These are phyloP conservation scores for Phytopythium aichiense DNA, from an alignment of 352 stramenopile species.

Conservation along the genomic window DNA sequence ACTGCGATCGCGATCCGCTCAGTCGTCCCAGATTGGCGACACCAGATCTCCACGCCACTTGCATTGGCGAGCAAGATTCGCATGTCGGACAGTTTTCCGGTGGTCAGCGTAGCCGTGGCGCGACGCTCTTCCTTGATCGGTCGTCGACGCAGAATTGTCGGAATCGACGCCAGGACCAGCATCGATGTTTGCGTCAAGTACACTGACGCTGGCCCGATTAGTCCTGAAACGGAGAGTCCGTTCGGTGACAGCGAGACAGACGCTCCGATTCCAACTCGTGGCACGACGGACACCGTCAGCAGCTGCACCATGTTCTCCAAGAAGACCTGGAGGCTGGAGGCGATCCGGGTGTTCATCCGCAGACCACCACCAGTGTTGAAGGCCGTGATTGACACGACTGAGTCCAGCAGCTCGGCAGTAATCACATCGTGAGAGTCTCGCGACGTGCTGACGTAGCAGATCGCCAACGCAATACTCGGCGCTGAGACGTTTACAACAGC, in stretches of 20 bases:
- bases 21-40: slow-evolving; percentile 55
- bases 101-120: background rate
- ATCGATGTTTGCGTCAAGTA: slow-evolving; percentile 74
- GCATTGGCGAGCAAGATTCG: slow-evolving; percentile 55
- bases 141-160: slow-evolving; percentile 30
- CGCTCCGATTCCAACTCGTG: slow-evolving; percentile 38
- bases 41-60: slow-evolving; percentile 43
- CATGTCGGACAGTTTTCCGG: slow-evolving; percentile 45
- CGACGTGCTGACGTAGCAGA: slow-evolving; percentile 34
- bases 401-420: slow-evolving; percentile 45
- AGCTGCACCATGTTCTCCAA: slow-evolving; percentile 75
- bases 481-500: slow-evolving; percentile 27
- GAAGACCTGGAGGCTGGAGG: slow-evolving; percentile 47
- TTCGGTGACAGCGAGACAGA: slow-evolving; percentile 28
- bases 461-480: slow-evolving; percentile 30
- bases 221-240: slow-evolving; percentile 39
- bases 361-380: slow-evolving; percentile 20
- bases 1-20: slow-evolving; percentile 43
- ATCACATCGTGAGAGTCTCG: slow-evolving; percentile 58
- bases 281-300: slow-evolving; percentile 61
- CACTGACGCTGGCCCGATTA: slow-evolving; percentile 44
- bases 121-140: slow-evolving; percentile 3
- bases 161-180: slow-evolving; percentile 51
- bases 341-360: slow-evolving; percentile 27
- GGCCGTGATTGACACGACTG: slow-evolving; percentile 20